Base-by-base conservation (phyloP, 2,329 filamentous ascomycete genomes). In the Monilinia vaccinii-corymbosi region DNA sequence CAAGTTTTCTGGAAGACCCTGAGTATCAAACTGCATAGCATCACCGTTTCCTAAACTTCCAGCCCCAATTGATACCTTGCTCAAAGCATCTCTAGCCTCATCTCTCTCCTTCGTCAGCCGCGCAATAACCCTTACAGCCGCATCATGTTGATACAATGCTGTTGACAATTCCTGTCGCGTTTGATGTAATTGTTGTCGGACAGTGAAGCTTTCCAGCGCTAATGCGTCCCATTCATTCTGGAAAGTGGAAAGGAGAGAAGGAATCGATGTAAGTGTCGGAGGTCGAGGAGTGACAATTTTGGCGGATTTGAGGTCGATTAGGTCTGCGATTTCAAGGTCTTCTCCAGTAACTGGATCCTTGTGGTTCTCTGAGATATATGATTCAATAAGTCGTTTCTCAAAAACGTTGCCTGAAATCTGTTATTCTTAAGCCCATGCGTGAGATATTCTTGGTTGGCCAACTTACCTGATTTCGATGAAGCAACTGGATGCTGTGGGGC, bases 161-260 rank as follows among this genome's bases (percentile, higher is more conserved):
- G 91, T 94, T 60, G 91, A 91, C 60, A 99, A 83, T 77, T 99
- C 94, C 76, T 97, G 92, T 66, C 93, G 82, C 46, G 92, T 96
- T 72, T 96, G 89, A 56, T 87, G 82, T 63, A 99, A 79, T 72
- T 96, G 91, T 74, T 97, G 89, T 76, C 89, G 88, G 62, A 97
- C 78, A 67, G 90, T 94, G 74, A 91, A 97, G 55, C 91, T 89
- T 76, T 99, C 94, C 40, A 97, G 79, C 14, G 93, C 90, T 48
- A 97, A 78, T 10, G 92, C 87, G 73, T 99, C 94, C 94, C 94
- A 99, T 79, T 99, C 94, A 74, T 96, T 96, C 74, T 99, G 94
- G 74, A 99, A 97, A 44, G 92, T 88, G 53, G 90, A 88, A 60
- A 99, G 87, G 60, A 99, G 83, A 21, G 94, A 91, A 25, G 94